Percentiles rank a stretch among this genome's conserved stretches.
Evolutionary conservation across 305 asterid genomes (phyloP).

Genomic region (Fraxinus dipetala): DNA sequence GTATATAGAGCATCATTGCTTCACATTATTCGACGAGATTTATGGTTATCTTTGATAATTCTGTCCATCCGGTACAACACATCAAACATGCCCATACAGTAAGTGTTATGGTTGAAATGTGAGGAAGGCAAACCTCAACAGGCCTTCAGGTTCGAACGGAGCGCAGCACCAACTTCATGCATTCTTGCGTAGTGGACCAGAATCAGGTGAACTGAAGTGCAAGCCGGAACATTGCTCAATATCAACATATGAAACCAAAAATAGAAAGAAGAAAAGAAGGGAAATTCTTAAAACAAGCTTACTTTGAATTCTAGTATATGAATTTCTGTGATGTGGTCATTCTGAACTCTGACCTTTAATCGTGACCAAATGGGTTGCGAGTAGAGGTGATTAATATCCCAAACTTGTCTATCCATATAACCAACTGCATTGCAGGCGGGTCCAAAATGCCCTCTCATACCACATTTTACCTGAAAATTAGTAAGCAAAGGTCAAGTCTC

Average conservation of each 20-base stretch:
- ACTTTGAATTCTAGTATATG: not conserved
- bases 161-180: slow-evolving; percentile 78
- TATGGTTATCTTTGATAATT: not conserved
- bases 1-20: not conserved
- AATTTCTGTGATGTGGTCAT: not conserved
- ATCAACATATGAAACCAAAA: not conserved
- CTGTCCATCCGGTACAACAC: not conserved
- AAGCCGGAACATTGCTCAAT: slow-evolving; percentile 46
- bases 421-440: slow-evolving; percentile 95
- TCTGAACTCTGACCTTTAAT: slow-evolving; percentile 35
- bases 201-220: slow-evolving; percentile 64
- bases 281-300: not conserved
- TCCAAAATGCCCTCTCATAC: slow-evolving; percentile 88
- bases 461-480: slow-evolving; percentile 69
- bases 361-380: slow-evolving; percentile 68
- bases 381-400: slow-evolving; percentile 89
- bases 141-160: slow-evolving; percentile 87
- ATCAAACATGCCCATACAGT: not conserved
- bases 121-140: slow-evolving; percentile 47
- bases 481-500: not conserved
- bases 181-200: slow-evolving; percentile 55
- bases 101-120: not conserved
- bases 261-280: not conserved
- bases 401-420: slow-evolving; percentile 71
- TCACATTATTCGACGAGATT: not conserved